Percentiles rank a stretch among this genome's conserved stretches.
Evolutionary conservation across 768 basidiomycete species (phyloP).

Genomic region (Phylloporus sp.): DNA sequence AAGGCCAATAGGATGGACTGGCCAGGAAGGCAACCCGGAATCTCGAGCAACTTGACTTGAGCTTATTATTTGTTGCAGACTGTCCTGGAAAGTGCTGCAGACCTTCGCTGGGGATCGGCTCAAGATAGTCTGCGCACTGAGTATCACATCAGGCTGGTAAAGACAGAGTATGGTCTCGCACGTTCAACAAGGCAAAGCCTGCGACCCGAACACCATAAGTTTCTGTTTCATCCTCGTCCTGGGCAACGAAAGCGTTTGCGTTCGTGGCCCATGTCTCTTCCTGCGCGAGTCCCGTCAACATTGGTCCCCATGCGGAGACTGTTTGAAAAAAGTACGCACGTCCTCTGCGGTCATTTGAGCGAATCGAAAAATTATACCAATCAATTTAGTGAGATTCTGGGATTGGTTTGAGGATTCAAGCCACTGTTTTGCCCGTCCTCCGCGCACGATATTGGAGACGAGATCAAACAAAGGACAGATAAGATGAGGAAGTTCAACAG

Average conservation of each 20-base stretch:
- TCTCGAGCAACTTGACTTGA: slow-evolving; percentile 55
- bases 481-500: slow-evolving; percentile 71
- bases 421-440: slow-evolving; percentile 64
- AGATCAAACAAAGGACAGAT: slow-evolving; percentile 82
- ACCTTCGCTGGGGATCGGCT: slow-evolving; percentile 52
- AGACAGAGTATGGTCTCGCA: slow-evolving; percentile 30
- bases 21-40: slow-evolving; percentile 62
- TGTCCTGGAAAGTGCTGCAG: slow-evolving; percentile 48
- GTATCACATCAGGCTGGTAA: slow-evolving; percentile 1
- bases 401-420: slow-evolving; percentile 38
- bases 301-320: neutral
- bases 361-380: slow-evolving; percentile 60
- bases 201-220: slow-evolving; percentile 79
- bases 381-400: slow-evolving; percentile 44
- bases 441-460: slow-evolving; percentile 59
- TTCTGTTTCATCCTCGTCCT: slow-evolving; percentile 90
- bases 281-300: slow-evolving; percentile 37
- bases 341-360: slow-evolving; percentile 89
- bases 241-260: slow-evolving; percentile 88
- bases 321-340: slow-evolving; percentile 48
- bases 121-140: slow-evolving; percentile 47
- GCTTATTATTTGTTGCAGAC: slow-evolving; percentile 51
- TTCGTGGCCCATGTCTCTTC: slow-evolving; percentile 89
- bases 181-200: slow-evolving; percentile 78
- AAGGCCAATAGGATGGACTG: slow-evolving; percentile 16